Evolutionary conservation across 108 stramenopile genomes (phyloP), one percentile per base, ranked within the genome.

Genomic region (Seminavis robusta): DNA sequence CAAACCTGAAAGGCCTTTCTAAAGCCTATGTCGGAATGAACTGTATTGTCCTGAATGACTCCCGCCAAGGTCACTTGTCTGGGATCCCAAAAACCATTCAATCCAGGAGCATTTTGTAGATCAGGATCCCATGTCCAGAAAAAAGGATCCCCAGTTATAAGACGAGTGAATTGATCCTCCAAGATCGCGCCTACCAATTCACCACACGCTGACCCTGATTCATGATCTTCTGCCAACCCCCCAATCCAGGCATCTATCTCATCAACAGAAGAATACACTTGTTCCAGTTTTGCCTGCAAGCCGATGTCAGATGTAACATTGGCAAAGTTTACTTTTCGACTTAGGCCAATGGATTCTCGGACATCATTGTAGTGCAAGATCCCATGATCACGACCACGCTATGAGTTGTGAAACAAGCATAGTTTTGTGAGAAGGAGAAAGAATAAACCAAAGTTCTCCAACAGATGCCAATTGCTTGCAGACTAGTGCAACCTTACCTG

Each of bases 211-310:
- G 13, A 17, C 3, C 42, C 27, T 31, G 26, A 13, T n/a, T n/a
- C 15, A 0, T 29, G 5, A 10, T 60, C 31, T 50, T 73, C 71
- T 1, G 55, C 20, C 31, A 73, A 30, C 3, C 53, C 64, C 4
- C 71, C 71, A 7, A 73, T 59, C 23, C 42, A 73, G 11, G 58
- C 48, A 28, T 73, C 71, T 19, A 73, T 54, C 1, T 61, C 20
- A 50, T 61, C 50, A n/a, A 66, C 40, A 6, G 17, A 28, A 3
- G 27, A 32, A 32, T 73, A 73, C 11, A 64, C n/a, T 6, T 16
- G 8, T 33, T 53, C 25, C 30, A 73, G 57, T 0, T 23, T 15
- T 6, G 54, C 10, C 20, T n/a, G 5, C 10, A 17, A 0, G 17
- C 28, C 20, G 20, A 52, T 26, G 15, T 59, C 49, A 15, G 26